These are phyloP conservation scores for Leptodermis oblonga DNA, from an alignment of 257 asterid genomes.

Conservation along the genomic window DNA sequence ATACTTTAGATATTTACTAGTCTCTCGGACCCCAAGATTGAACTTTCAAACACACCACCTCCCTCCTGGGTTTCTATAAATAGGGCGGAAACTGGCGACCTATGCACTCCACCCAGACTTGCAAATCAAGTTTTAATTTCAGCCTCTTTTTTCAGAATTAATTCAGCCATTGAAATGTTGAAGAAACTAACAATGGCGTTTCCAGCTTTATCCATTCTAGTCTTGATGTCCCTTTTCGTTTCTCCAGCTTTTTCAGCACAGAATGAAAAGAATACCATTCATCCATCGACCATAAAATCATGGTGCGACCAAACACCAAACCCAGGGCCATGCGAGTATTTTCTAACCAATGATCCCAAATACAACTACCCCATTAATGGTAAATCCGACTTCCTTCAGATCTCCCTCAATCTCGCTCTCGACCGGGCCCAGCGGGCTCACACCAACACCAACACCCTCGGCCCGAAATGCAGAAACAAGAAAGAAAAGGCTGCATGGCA, in stretches of 20 bases:
- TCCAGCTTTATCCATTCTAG: neutral
- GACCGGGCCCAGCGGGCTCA: slow-evolving; percentile 54
- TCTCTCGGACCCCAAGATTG: too few relatives aligned
- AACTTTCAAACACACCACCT: too few relatives aligned
- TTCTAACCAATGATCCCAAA: slow-evolving; percentile 42
- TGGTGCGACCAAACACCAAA: slow-evolving; percentile 85
- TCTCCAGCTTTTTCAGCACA: slow-evolving; percentile 31
- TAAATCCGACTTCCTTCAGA: slow-evolving; percentile 53
- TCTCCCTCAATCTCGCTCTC: slow-evolving; percentile 53
- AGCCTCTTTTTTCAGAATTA: neutral
- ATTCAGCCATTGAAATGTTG: neutral
- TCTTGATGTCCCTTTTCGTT: neutral
- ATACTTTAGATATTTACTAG: too few relatives aligned
- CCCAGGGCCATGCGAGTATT: slow-evolving; percentile 68
- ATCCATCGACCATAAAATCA: slow-evolving; percentile 25
- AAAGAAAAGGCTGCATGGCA: slow-evolving; percentile 78
- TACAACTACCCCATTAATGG: slow-evolving; percentile 33
- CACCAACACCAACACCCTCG: slow-evolving; percentile 33
- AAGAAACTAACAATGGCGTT: slow-evolving; percentile 9
- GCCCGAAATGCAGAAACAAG: slow-evolving; percentile 44
- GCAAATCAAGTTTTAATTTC: neutral
- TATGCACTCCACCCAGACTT: neutral
- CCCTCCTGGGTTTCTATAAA: too few relatives aligned
- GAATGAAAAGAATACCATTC: neutral
- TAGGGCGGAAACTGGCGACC: neutral